Base-by-base conservation (phyloP, 306 rosid genomes). In the Prunus campanulata region DNA sequence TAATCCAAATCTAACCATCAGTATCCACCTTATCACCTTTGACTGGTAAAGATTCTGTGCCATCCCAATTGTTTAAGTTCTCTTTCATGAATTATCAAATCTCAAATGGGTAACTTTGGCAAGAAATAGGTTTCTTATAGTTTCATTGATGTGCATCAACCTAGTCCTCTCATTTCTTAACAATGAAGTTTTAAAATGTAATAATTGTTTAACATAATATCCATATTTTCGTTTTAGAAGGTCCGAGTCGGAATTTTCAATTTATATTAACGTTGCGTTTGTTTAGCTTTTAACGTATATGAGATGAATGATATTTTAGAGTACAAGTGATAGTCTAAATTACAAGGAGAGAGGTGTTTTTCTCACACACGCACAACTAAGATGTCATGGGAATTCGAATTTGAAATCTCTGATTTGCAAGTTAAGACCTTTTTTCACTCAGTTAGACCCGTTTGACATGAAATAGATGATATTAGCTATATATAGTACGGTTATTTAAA, bases 1-100 rank as follows among this genome's bases (percentile, higher is more conserved):
- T 78, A 74, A 74, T 79, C 74, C 79, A 70, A 87, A 87, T 70
- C 77, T 56, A 81, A 67, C 62, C 55, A 61, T 81, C 86, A 77
- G 85, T 81, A 73, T 80, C 86, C 80, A 70, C 67, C 80, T 65
- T 52, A 46, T 71, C 78, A 80, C 86, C 84, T 87, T 90, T 90
- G 91, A 85, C 92, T 39, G 77, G 88, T 76, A 86, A 90, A 90
- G 93, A 92, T 90, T 90, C 93, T 82, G 87, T 78, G 80, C 80
- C 80, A 63, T 60, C 47, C 82, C 74, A 75, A 75, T 81, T 85
- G 77, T 66, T 85, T 79, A 83, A 49, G 50, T 74, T 80, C 82
- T 83, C 83, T 70, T 69, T 30, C 71, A 29, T 63, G 76, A 80
- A 20, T 11, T 25, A n/a, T 39, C 6, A 27, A 27, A 27, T 27